Evolutionary conservation across 2,329 filamentous ascomycete species (phyloP).

Genomic region (Domatiomyces catenatus): DNA sequence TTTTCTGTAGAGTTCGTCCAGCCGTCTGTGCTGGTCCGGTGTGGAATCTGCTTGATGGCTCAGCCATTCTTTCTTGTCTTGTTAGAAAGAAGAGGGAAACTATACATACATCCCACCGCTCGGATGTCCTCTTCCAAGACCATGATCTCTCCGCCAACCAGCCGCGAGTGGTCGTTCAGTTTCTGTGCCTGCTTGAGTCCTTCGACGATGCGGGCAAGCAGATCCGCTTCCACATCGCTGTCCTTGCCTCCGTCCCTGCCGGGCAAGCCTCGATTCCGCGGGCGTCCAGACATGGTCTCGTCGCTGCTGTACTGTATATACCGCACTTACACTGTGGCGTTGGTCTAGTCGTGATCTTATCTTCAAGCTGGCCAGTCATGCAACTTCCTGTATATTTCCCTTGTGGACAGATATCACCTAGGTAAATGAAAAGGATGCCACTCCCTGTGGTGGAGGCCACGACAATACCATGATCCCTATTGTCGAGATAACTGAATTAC

Average conservation of each 20-base stretch:
- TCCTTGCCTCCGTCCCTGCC: slow-evolving; percentile 14
- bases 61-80: background rate
- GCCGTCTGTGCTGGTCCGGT: slow-evolving; percentile 18
- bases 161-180: slow-evolving; percentile 12
- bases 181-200: slow-evolving; percentile 14
- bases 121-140: slow-evolving; percentile 30
- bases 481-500: too few species aligned
- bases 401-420: too few species aligned
- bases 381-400: too few species aligned
- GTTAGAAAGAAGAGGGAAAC: background rate
- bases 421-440: too few species aligned
- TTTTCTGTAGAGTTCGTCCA: slow-evolving; percentile 32
- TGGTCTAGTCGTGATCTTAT: background rate
- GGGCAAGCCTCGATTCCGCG: slow-evolving; percentile 10
- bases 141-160: slow-evolving; percentile 26
- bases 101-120: slow-evolving; percentile 7
- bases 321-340: background rate
- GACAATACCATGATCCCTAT: too few species aligned
- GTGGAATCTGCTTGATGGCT: slow-evolving; percentile 6
- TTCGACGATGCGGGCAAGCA: slow-evolving; percentile 12
- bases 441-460: too few species aligned
- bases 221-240: slow-evolving; percentile 14
- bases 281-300: slow-evolving; percentile 12
- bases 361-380: background rate
- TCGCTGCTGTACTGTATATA: background rate